Base-by-base conservation (phyloP, 129 eudicot species). In the Arctium minus region DNA sequence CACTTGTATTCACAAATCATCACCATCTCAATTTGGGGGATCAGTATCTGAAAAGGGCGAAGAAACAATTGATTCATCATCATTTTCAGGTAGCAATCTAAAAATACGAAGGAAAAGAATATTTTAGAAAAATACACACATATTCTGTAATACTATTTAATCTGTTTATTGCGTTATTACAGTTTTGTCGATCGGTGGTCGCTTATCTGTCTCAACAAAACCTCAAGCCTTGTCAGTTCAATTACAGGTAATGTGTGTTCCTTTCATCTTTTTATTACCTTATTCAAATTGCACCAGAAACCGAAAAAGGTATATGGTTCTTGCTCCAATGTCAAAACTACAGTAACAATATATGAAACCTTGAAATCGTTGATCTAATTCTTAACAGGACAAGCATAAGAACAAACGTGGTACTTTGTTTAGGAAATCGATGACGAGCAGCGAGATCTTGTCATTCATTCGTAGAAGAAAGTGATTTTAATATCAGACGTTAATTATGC, bases 101-200 rank as follows among this genome's bases (percentile, higher is more conserved):
- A 3, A 36, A 6, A 30, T 31, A 11, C 4, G 3, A 64, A 11
- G 4, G 18, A 31, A 60, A 74, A 74, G 8, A 8, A 2, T 22
- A 4, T 10, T 18, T 8, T 8, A 17, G 5, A 73, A n/a, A 77
- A 56, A 44, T 44, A 5, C 22, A 1, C 22, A 40, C 10, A 29
- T 1, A 40, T 10, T 3, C 2, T 5, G 30, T 48, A 48, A 31
- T 22, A 32, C 32, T 56, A 62, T 2, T 68, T 15, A 18, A 30
- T 37, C 15, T 31, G 27, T 70, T 6, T 18, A 32, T 77, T 77
- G 62, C 50, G 27, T 67, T 30, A 1, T 36, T 53, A 73, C 82
- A 89, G 97, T 83, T 65, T 22, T 93, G 33, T 83, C 87, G 0
- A 92, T 87, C 37, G 87, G 78, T 15, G 88, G 86, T 76, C 84